phyloP scores from a whole-genome alignment of 176 grass and related monocot species.

The Musa troglodytarum region DNA sequence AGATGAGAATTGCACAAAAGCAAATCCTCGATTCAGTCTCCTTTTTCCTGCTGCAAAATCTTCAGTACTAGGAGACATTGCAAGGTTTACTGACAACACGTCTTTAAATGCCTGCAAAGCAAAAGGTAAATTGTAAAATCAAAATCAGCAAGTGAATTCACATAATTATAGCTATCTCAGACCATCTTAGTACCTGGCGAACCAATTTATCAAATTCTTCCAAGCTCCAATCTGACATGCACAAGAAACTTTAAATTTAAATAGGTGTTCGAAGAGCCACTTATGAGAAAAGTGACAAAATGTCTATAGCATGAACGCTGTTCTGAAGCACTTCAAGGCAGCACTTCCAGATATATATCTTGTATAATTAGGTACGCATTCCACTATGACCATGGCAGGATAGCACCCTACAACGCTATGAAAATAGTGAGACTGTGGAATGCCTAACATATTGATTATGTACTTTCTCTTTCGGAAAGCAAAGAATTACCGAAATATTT shows the following conservation, averaged over 20 bases:
- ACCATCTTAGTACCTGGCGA: slow-evolving; percentile 40
- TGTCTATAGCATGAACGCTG: background rate
- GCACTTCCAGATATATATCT: background rate
- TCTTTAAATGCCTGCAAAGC: slow-evolving; percentile 50
- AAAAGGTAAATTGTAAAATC: background rate
- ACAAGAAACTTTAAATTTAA: slow-evolving; percentile 19
- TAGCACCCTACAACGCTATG: background rate
- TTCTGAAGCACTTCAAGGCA: background rate
- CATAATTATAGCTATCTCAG: background rate
- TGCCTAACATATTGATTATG: background rate
- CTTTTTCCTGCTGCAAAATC: slow-evolving; percentile 38
- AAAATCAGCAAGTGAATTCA: background rate
- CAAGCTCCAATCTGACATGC: slow-evolving; percentile 43
- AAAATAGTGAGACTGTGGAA: background rate
- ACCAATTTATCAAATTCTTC: slow-evolving; percentile 71
- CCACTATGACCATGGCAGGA: background rate
- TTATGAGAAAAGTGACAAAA: background rate
- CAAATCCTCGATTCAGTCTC: slow-evolving; percentile 65
- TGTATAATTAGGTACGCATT: background rate
- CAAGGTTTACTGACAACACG: slow-evolving; percentile 68
- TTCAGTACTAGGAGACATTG: slow-evolving; percentile 34
- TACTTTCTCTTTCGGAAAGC: too few relatives aligned
- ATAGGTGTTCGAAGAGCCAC: background rate
- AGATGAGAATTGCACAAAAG: slow-evolving; percentile 65
- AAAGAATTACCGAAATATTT: background rate